Evolutionary conservation across 2,329 filamentous ascomycete species (phyloP), one percentile per base, ranked within the genome.

Genomic region (Curvularia sp.): DNA sequence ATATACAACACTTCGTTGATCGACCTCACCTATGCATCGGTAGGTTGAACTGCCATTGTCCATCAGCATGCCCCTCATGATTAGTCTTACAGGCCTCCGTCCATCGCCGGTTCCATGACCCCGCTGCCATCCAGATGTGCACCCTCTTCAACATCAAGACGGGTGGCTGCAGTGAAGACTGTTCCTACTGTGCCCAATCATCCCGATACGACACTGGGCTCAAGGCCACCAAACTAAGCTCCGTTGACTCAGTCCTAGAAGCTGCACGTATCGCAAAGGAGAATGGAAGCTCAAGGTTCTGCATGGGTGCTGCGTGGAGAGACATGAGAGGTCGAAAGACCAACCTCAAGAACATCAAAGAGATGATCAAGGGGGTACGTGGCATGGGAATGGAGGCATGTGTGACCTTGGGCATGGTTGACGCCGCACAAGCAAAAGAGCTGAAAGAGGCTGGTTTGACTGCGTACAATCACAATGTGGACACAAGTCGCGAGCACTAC

Each of bases 141-240:
- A 97, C 93, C 0, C 83, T 97, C 57, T 96, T 96, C 91, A 96
- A 96, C 82, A 97, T 97, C 82, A 97, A 97, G 77, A 96, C 92
- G 8, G 93, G 93, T 53, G 93, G 93, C 47, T 97, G 93, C 79
- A 92, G 87, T 68, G 93, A 96, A 77, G 93, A 97, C 78, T 97
- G 93, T 80, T 92, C 89, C 23, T 97, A 97, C 85, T 96, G 92
- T 77, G 91, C 92, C 2, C 92, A 96, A 78, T 93, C 92, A 4
- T 92, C 91, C 5, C 89, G 91, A 25, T 89, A 96, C 83, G 78
- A 82, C 66, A 88, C 93, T 3, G 91, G 92, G 7, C 84, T 96
- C 30, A 86, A 91, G 73, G 90, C 93, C 10, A 91, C 89, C 61
- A 91, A 91, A 68, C 87, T 96, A 72, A 89, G 89, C 61, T 85